Percentiles rank a stretch among this genome's conserved stretches.
Conservation (phyloP, 805 yeast genomes). For the Aciculoconidium aculeatum region DNA sequence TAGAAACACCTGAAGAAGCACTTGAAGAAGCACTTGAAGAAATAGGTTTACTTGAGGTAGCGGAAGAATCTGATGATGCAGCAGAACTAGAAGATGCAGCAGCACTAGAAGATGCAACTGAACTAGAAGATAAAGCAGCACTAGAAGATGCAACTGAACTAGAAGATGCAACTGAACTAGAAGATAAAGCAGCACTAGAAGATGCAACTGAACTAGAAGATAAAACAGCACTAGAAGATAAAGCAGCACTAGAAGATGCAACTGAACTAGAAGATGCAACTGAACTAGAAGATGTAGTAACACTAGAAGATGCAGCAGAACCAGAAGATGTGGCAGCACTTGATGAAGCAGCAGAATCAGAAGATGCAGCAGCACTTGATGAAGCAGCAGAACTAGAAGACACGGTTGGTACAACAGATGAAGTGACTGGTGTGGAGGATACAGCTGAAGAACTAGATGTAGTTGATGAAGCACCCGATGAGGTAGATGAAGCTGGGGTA, state of each 20-base stretch:
- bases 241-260: background rate
- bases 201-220: constrained; percentile 3
- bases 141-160: background rate
- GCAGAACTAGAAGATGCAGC: constrained; percentile 2
- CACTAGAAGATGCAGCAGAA: constrained; percentile 8
- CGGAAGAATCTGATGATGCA: constrained; percentile 3
- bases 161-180: constrained; percentile 1
- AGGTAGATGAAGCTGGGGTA: constrained; percentile 2
- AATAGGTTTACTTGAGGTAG: constrained; percentile 3
- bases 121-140: background rate
- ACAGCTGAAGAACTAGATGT: background rate
- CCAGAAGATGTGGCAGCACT: background rate
- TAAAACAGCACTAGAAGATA: background rate
- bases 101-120: background rate
- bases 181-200: background rate
- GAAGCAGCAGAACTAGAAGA: constrained; percentile 2
- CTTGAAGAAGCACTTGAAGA: constrained; percentile 4
- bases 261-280: constrained; percentile 2
- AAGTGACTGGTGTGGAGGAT: constrained; percentile 4
- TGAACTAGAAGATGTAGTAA: constrained; percentile 13
- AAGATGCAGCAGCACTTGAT: constrained; percentile 2
- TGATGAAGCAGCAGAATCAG: constrained; percentile 2
- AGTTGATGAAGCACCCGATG: constrained; percentile 1
- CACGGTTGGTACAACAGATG: constrained; percentile 1
- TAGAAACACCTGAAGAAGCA: constrained; percentile 3